Evolutionary conservation across 306 rosid genomes (phyloP).

Genomic region (Vigna unguiculata): DNA sequence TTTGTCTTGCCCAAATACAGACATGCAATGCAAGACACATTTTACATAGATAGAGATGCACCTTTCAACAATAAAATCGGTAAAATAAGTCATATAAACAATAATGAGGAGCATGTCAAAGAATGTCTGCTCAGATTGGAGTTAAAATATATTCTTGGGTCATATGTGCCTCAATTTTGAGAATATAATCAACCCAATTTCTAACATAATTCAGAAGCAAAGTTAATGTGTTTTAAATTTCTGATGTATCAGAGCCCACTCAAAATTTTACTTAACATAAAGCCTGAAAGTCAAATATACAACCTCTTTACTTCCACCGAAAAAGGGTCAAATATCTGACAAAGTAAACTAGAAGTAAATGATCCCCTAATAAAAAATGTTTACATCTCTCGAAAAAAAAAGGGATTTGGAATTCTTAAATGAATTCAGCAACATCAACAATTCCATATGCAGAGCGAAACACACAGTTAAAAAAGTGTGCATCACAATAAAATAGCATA

Average conservation of each 20-base stretch:
- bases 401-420: slow-evolving; percentile 21
- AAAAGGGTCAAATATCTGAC: neutral
- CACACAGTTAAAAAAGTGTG: slow-evolving; percentile 25
- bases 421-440: slow-evolving; percentile 18
- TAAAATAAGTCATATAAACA: neutral
- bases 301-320: too few relatives aligned
- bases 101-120: neutral
- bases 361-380: neutral
- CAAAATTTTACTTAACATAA: neutral
- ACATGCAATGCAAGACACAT: neutral
- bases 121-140: neutral
- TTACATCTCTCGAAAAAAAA: slow-evolving; percentile 19
- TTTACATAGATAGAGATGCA: neutral
- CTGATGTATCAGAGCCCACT: neutral
- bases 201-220: neutral
- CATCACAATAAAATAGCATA: slow-evolving; percentile 6
- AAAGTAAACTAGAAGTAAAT: neutral
- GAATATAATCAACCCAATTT: neutral
- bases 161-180: neutral
- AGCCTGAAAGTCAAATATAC: too few relatives aligned
- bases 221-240: neutral
- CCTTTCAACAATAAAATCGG: neutral
- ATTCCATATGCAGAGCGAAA: slow-evolving; percentile 21
- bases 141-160: neutral
- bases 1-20: neutral